Base-by-base conservation (phyloP, 495 filamentous ascomycete genomes). In the Penicillium simplicissimum region DNA sequence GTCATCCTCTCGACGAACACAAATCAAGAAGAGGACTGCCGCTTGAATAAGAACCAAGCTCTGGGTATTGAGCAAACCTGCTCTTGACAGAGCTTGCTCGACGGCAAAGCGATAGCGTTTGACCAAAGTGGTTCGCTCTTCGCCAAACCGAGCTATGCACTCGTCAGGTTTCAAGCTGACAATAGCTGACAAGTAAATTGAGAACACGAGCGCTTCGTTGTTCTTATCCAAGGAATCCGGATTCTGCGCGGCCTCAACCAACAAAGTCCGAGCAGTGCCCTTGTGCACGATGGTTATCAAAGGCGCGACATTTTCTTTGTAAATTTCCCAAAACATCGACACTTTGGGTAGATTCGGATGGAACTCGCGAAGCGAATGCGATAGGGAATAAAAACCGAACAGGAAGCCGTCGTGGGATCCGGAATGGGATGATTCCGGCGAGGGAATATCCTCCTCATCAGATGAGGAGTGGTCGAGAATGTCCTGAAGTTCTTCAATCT, bases 31-130 rank as follows among this genome's bases (percentile, higher is more conserved):
- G 11, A 96, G 75, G 10, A 91, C 82, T 42, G 91, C 87, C 3
- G 92, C 92, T 71, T 96, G 91, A 8, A 95, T 69, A 1, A 92
- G 85, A 8, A 88, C 82, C 19, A 92, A 70, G 60, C 92, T 92
- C 43, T 91, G 87, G 1, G 86, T 90, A 48, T 86, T 88, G 3
- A 96, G 72, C 45, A 96, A 86, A 43, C 87, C 84, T 1, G 92
- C 90, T 61, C 84, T 87, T 1, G 91, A 82, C 5, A 96, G 75
- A 0, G 89, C 87, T 70, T 93, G 90, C 66, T 96, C 91, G 1
- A 89, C 79, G 0, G 87, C 91, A 66, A 94, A 93, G 7, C 90
- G 88, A 66, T 92, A 96, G 55, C 86, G 84, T 19, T 78, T 77
- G 4, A 92, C 76, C 14, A 90, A 40, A 8, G 58, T 43, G 28